Evolutionary conservation across 2,329 filamentous ascomycete genomes (phyloP), one percentile per base, ranked within the genome.

Genomic region (Grosmannia serpens): DNA sequence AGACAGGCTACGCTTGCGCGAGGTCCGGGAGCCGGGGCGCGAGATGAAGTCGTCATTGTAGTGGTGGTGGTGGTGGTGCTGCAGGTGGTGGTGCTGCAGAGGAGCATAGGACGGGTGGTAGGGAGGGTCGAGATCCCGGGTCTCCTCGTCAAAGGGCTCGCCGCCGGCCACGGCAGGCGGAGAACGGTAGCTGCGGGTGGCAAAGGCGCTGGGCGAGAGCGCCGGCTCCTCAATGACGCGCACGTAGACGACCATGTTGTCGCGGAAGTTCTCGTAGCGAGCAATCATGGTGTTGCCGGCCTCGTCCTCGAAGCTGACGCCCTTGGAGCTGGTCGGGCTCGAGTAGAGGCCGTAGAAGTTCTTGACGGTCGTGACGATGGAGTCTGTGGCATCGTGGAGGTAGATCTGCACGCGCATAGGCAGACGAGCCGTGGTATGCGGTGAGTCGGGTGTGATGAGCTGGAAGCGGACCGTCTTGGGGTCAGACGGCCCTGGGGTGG

Each of bases 291-390:
- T 95, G 68, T 88, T 92, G 67, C 89, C 90, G 67, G 87, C 78
- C 63, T 89, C 84, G 71, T 97, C 92, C 74, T 97, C 92, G 68
- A 99, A 97, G 74, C 90, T 95, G 68, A 99, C 87, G 64, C 94
- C 91, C 70, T 86, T 86, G 65, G 83, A 84, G 65, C 83, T 81
- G 62, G 74, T 74, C 41, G 79, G 77, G 62, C 83, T 85, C 64
- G 92, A 89, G 71, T 96, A 96, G 65, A 99, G 81, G 61, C 94
- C 94, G 70, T 96, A 97, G 76, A 97, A 97, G 77, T 96, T 97
- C 81, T 96, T 97, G 69, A 97, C 92, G 1, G 94, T 97, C 17
- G 91, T 94, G 63, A 97, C 89, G 74, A 99, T 99, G 41, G 91
- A 96, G 70, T 97, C 92, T 26, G 92, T 97, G 56, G 89, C 91